Evolutionary conservation across 2,329 filamentous ascomycete genomes (phyloP).

Genomic region (Monosporascus sp.): DNA sequence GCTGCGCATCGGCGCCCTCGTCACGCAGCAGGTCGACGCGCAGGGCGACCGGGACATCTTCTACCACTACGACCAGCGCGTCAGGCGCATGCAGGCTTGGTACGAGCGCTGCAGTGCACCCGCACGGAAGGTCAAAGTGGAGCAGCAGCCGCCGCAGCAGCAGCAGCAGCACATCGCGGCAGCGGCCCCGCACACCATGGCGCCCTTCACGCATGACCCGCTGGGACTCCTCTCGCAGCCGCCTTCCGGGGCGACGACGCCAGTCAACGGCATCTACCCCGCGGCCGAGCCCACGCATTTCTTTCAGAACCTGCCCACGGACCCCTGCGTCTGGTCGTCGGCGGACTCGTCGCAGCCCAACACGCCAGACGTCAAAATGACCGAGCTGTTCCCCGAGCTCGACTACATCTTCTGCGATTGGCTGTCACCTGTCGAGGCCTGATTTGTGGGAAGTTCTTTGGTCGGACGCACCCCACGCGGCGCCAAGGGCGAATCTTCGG

Average conservation of each 20-base stretch:
- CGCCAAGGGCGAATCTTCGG: too few relatives aligned
- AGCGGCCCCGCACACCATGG: neutral
- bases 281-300: neutral
- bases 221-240: neutral
- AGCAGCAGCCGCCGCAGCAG: neutral
- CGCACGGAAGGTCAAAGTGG: neutral
- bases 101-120: constrained; percentile 1
- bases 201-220: neutral
- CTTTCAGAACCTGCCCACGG: neutral
- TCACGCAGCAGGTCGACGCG: constrained; percentile 3
- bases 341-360: neutral
- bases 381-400: neutral
- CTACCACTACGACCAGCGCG: constrained; percentile 1
- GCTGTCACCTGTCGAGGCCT: neutral
- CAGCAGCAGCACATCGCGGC: neutral
- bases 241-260: neutral
- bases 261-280: neutral
- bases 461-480: too few relatives aligned
- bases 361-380: neutral
- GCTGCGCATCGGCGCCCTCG: constrained; percentile 1
- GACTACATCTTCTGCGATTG: neutral
- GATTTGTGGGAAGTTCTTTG: too few relatives aligned
- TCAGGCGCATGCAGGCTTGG: constrained; percentile 4
- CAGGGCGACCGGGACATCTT: constrained; percentile 4
- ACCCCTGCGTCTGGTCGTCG: neutral